Conservation (phyloP, 169 alveolate genomes). For the Eimeria necatrix region DNA sequence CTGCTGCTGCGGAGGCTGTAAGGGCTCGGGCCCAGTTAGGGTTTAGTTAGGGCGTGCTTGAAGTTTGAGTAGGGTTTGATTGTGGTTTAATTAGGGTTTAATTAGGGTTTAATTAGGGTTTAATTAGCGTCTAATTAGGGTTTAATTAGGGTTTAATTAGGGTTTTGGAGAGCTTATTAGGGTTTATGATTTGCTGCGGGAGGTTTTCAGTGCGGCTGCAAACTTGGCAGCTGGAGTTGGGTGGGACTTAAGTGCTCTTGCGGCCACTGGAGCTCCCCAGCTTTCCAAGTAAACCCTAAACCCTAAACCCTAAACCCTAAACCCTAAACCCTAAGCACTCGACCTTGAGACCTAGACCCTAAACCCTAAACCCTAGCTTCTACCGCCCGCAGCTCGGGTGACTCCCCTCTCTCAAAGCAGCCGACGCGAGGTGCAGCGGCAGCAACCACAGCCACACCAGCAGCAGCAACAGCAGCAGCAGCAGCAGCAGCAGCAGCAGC, state of each 20-base stretch:
- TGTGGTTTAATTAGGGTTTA: too few relatives aligned
- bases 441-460: neutral
- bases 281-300: conserved; percentile 71
- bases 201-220: conserved; percentile 62
- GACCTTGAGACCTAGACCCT: neutral
- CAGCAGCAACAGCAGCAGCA: neutral
- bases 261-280: conserved; percentile 76
- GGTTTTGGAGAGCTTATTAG: neutral
- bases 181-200: neutral
- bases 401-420: too few relatives aligned
- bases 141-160: too few relatives aligned
- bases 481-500: conserved; percentile 6
- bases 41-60: neutral
- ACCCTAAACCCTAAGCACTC: conserved; percentile 33
- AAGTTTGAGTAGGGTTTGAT: neutral
- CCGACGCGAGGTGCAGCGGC: too few relatives aligned
- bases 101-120: too few relatives aligned
- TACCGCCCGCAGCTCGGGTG: too few relatives aligned
- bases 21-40: neutral
- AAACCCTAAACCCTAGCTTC: conserved; percentile 2
- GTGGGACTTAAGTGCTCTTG: conserved; percentile 78
- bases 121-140: too few relatives aligned
- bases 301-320: conserved; percentile 41
- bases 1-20: neutral
- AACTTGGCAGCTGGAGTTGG: conserved; percentile 78